phyloP scores from a whole-genome alignment of 2,329 filamentous ascomycete genomes.

The Penicillium sp. region DNA sequence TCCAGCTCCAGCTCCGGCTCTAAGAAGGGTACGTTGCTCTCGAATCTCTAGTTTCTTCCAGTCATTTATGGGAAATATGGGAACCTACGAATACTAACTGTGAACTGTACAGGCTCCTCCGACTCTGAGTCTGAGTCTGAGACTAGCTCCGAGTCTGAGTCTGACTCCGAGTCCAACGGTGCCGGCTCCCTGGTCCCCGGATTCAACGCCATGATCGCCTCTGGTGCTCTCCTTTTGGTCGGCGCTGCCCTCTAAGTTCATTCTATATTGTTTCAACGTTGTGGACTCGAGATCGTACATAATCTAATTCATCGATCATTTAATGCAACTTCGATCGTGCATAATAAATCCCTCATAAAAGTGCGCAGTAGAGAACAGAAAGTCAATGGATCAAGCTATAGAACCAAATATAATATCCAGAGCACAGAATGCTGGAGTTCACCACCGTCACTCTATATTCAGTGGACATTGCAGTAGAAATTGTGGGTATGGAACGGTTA shows the following conservation, averaged over 20 bases:
- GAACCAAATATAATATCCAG: not conserved
- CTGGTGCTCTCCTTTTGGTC: constrained; percentile 3
- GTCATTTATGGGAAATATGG: not conserved
- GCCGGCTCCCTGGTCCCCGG: not conserved
- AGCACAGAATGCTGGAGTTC: not conserved
- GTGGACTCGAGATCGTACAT: not conserved
- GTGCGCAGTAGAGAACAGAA: not conserved
- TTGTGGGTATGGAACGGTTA: not conserved
- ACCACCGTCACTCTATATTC: not conserved
- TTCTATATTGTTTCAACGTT: not conserved
- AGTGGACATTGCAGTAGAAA: not conserved
- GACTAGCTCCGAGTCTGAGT: too few species aligned
- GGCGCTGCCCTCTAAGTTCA: not conserved
- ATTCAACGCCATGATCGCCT: not conserved
- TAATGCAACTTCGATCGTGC: not conserved
- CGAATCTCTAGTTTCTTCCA: not conserved
- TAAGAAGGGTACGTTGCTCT: not conserved
- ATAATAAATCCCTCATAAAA: not conserved
- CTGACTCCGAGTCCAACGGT: not conserved
- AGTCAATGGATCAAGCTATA: not conserved
- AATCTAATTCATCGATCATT: not conserved
- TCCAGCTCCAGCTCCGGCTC: too few species aligned
- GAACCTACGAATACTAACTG: not conserved
- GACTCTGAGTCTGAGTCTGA: too few species aligned
- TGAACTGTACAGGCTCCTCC: not conserved